Percentiles rank a stretch among this genome's conserved stretches.
Evolutionary conservation across 257 asterid genomes (phyloP).

Genomic region (Verbascum thapsus): DNA sequence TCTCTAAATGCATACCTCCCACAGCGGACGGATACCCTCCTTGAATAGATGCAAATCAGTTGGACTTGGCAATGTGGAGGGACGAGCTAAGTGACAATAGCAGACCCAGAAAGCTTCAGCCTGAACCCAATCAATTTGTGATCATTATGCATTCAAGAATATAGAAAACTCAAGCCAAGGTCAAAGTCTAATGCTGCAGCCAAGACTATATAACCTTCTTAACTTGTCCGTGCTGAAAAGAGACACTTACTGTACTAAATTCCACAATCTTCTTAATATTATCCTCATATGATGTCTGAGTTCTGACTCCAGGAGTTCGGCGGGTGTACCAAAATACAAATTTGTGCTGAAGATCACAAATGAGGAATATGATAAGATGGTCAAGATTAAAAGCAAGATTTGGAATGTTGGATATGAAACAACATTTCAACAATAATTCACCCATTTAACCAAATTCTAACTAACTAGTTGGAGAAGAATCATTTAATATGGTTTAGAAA

Average conservation of each 20-base stretch:
- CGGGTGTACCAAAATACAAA: conserved; percentile 97
- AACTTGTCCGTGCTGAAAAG: conserved; percentile 3
- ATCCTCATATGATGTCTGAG: conserved; percentile 89
- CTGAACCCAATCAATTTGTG: conserved; percentile 39
- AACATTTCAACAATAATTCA: conserved; percentile 20
- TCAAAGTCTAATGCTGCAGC: neutral
- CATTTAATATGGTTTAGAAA: conserved; percentile 7
- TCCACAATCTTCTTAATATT: conserved; percentile 90
- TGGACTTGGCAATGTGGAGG: conserved; percentile 83
- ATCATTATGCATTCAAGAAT: conserved; percentile 19
- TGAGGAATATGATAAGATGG: conserved; percentile 15
- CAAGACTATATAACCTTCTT: neutral
- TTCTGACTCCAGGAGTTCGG: conserved; percentile 90
- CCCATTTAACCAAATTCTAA: conserved; percentile 1
- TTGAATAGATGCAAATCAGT: conserved; percentile 97
- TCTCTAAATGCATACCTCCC: conserved; percentile 73
- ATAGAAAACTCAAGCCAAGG: conserved; percentile 10
- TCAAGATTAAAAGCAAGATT: conserved; percentile 11
- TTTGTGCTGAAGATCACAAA: conserved; percentile 59
- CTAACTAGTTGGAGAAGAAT: conserved; percentile 13
- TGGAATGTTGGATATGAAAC: neutral
- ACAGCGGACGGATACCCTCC: conserved; percentile 94
- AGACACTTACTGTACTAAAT: conserved; percentile 76
- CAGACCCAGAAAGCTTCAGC: conserved; percentile 96
- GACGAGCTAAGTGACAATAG: conserved; percentile 92